Conservation (phyloP, 352 stramenopile species). For the Globisporangium sylvaticum region DNA sequence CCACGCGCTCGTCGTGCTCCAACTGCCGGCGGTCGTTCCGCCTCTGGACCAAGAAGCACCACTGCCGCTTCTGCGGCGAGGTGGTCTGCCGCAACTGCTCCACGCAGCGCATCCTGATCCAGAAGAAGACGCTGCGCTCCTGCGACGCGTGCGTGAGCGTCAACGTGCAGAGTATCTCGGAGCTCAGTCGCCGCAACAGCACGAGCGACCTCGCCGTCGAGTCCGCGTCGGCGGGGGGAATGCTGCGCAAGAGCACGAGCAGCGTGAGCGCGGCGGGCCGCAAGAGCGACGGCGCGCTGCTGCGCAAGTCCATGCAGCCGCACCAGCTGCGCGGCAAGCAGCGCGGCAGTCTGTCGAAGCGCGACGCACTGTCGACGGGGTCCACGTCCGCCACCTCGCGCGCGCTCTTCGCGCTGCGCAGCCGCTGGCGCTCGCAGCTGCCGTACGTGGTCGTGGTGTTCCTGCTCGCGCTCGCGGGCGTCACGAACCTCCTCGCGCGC, state of each 20-base stretch:
- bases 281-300: slow-evolving; percentile 17
- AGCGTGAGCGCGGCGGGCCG: not conserved
- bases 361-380: not conserved
- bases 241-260: not conserved
- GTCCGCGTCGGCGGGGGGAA: not conserved
- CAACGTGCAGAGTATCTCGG: slow-evolving; percentile 46
- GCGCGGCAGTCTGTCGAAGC: not conserved
- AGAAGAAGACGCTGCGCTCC: slow-evolving; percentile 66
- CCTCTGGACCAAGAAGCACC: slow-evolving; percentile 66
- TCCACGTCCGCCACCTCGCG: not conserved
- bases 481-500: slow-evolving; percentile 24
- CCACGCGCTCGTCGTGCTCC: slow-evolving; percentile 51
- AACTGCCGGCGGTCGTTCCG: slow-evolving; percentile 61
- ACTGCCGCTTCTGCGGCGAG: slow-evolving; percentile 77
- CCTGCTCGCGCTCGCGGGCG: slow-evolving; percentile 23
- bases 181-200: slow-evolving; percentile 41
- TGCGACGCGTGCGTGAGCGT: slow-evolving; percentile 74
- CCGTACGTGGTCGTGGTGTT: slow-evolving; percentile 31
- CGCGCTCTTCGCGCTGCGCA: slow-evolving; percentile 13
- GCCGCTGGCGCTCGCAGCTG: slow-evolving; percentile 24
- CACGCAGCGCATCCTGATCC: slow-evolving; percentile 64
- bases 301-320: slow-evolving; percentile 13
- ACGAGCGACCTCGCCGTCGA: slow-evolving; percentile 23
- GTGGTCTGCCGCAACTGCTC: slow-evolving; percentile 75
- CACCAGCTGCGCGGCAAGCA: slow-evolving; percentile 1